phyloP scores from a whole-genome alignment of 2,329 filamentous ascomycete genomes.

The Hymenoscyphus fraxineus region DNA sequence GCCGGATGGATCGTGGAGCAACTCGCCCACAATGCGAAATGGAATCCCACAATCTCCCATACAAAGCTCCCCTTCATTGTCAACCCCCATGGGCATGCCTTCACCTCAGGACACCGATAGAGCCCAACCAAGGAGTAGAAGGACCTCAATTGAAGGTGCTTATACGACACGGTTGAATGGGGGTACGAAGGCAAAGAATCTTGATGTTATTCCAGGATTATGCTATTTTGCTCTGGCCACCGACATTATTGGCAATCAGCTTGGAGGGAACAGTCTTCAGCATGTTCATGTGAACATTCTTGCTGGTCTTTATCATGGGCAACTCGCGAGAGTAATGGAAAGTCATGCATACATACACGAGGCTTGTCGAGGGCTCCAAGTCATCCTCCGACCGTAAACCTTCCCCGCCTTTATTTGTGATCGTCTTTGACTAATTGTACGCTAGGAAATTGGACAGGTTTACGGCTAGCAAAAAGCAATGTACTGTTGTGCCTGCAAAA shows the following conservation, averaged over 20 bases:
- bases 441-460: constrained; percentile 36
- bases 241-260: constrained; percentile 78
- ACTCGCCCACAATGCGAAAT: constrained; percentile 41
- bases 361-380: constrained; percentile 57
- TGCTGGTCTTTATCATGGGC: constrained; percentile 83
- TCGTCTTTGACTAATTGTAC: constrained; percentile 9
- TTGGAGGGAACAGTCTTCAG: constrained; percentile 75
- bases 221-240: constrained; percentile 85
- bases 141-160: constrained; percentile 47
- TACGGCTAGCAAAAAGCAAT: constrained; percentile 37
- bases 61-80: constrained; percentile 51
- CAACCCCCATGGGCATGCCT: constrained; percentile 42
- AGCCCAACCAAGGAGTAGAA: constrained; percentile 39
- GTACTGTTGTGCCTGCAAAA: constrained; percentile 21
- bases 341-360: constrained; percentile 65
- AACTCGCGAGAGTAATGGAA: constrained; percentile 80
- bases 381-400: constrained; percentile 65
- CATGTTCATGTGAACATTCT: constrained; percentile 83
- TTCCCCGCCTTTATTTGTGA: background rate
- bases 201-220: constrained; percentile 83
- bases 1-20: constrained; percentile 15
- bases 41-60: constrained; percentile 50
- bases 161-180: constrained; percentile 24
- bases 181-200: constrained; percentile 49
- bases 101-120: constrained; percentile 51